Conservation (phyloP, 331 rosid species). For the Acacia concinna region DNA sequence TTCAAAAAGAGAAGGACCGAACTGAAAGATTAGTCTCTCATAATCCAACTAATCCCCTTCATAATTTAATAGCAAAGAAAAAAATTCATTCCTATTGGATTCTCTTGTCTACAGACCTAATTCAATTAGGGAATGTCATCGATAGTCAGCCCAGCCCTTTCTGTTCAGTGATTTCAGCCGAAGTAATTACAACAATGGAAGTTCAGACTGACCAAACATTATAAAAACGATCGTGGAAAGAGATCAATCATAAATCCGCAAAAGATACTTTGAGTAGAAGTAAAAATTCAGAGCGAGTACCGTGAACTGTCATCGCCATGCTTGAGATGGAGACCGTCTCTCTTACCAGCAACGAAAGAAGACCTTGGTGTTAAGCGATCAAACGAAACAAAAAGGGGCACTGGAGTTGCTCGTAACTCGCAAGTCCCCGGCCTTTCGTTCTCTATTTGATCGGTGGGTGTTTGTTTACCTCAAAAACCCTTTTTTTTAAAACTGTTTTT, state of each 20-base stretch:
- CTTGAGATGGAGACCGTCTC: constrained; percentile 2
- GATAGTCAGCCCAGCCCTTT: neutral
- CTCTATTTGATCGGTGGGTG: too few relatives aligned
- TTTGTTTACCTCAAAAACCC: too few relatives aligned
- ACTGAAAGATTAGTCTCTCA: neutral
- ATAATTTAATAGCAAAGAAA: constrained; percentile 9
- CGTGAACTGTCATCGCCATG: constrained; percentile 94
- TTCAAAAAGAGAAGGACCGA: neutral
- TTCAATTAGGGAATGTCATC: neutral
- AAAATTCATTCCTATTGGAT: neutral
- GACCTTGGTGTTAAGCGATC: neutral
- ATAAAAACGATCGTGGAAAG: neutral
- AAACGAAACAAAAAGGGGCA: neutral
- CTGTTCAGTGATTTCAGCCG: neutral
- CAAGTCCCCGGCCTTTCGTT: neutral
- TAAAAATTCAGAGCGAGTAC: constrained; percentile 36
- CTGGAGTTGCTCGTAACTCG: neutral
- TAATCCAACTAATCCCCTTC: neutral
- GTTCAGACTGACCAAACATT: neutral
- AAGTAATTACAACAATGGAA: neutral
- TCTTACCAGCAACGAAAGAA: constrained; percentile 27
- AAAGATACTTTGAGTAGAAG: neutral
- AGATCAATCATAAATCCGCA: neutral
- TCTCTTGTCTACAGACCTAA: constrained; percentile 21
- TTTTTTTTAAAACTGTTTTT: too few relatives aligned